Evolutionary conservation across 2,329 filamentous ascomycete species (phyloP), one percentile per base, ranked within the genome.

Genomic region (Aspergillus aculeatinus): DNA sequence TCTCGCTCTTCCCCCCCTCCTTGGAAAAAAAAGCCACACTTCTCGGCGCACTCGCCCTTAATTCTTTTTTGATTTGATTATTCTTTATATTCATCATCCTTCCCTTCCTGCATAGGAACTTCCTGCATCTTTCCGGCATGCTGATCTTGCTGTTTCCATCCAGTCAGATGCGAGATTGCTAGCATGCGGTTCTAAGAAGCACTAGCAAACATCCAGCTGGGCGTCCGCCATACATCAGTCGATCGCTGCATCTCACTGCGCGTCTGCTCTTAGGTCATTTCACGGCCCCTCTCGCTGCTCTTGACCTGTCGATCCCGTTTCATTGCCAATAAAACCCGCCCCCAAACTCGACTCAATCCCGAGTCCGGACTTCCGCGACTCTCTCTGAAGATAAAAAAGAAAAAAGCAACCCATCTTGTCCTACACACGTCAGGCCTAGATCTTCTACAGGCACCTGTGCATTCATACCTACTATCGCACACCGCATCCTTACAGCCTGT

Each of bases 151-250:
- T 55, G 27, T 29, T 58, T 48, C 61, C 60, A 50, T 62, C 66
- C 66, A 68, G 51, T 68, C 59, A 68, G 52, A 67, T 60, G 48
- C 59, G n/a, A 55, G 57, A 48, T 35, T 65, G 52, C 51, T 53
- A 57, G 63, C 66, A 68, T 68, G 66, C 66, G 63, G 58, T 59
- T 56, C 57, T 63, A 59, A 63, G 55, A 58, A 63, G 57, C 62
- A 58, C 57, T 62, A 62, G 61, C 49, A 60, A 62, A 51, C 31
- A 50, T 57, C 56, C 59, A 55, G 60, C 54, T 60, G 59, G 47
- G 57, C 59, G 58, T 52, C 64, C 39, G 48, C 58, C 56, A 63
- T 29, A 57, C 60, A 39, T 60, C 44, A 44, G 52, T 62, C 51
- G 52, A 56, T 55, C 35, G 47, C 65, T 57, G 61, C 60, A 61